phyloP scores from a whole-genome alignment of 2,329 filamentous ascomycete species.

The Scedosporium apiospermum region DNA sequence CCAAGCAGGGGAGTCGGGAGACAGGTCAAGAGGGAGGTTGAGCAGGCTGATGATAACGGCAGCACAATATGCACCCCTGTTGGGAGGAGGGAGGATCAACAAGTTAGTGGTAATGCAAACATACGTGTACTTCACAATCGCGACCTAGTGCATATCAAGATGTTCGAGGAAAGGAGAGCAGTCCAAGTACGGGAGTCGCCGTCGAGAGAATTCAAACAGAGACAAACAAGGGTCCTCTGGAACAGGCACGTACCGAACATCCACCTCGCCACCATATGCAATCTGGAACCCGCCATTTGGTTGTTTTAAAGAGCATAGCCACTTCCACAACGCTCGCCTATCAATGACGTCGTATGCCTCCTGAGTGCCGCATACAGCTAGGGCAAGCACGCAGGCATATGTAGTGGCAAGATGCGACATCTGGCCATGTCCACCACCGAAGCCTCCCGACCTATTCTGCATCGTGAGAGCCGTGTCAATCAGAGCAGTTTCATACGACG shows the following conservation, averaged over 20 bases:
- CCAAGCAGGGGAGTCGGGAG: slow-evolving; percentile 59
- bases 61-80: slow-evolving; percentile 77
- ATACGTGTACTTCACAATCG: neutral
- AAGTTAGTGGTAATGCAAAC: neutral
- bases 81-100: neutral
- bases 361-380: slow-evolving; percentile 69
- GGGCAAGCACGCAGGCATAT: slow-evolving; percentile 72
- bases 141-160: neutral
- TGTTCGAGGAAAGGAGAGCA: too few species aligned
- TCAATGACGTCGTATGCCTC: slow-evolving; percentile 69
- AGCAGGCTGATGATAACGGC: slow-evolving; percentile 76
- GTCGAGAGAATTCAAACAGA: neutral
- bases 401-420: slow-evolving; percentile 79
- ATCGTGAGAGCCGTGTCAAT: slow-evolving; percentile 67
- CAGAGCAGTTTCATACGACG: slow-evolving; percentile 58
- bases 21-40: slow-evolving; percentile 71
- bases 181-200: too few species aligned
- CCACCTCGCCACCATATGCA: slow-evolving; percentile 78
- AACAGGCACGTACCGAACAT: slow-evolving; percentile 60
- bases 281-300: slow-evolving; percentile 83
- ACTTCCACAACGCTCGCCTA: slow-evolving; percentile 80
- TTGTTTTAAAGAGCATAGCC: slow-evolving; percentile 80
- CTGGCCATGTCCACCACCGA: slow-evolving; percentile 90
- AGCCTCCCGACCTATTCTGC: slow-evolving; percentile 77
- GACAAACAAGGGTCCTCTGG: neutral